Percentiles rank a stretch among this genome's conserved stretches.
phyloP scores from a whole-genome alignment of 768 basidiomycete genomes.

The Pleurotus platypus region DNA sequence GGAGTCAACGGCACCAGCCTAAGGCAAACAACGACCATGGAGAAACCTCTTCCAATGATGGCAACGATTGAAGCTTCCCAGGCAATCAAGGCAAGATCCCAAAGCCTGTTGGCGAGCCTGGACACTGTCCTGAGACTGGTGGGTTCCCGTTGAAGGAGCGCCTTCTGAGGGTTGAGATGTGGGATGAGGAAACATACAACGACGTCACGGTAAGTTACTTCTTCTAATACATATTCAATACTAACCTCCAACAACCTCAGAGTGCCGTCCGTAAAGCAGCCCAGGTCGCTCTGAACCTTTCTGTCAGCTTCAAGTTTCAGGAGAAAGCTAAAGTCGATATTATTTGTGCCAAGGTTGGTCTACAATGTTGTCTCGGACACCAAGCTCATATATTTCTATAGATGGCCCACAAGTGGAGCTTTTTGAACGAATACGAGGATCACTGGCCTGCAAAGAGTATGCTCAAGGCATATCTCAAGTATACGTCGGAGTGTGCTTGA shows the following conservation, averaged over 20 bases:
- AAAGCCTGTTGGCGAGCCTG: slow-evolving; percentile 7
- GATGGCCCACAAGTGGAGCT: neutral
- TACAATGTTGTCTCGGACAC: too few species aligned
- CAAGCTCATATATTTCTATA: neutral
- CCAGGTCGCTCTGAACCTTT: neutral
- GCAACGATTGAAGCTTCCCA: too few species aligned
- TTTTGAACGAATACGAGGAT: slow-evolving; percentile 1
- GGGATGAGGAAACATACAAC: neutral
- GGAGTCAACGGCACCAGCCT: neutral
- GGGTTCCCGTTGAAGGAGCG: neutral
- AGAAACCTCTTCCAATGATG: neutral
- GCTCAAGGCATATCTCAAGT: slow-evolving; percentile 2
- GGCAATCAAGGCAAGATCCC: neutral
- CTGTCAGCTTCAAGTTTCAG: neutral
- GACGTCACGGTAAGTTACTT: neutral
- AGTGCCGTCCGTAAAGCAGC: neutral
- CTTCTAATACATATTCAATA: neutral
- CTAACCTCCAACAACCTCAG: neutral
- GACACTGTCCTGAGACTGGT: neutral
- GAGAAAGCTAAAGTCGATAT: neutral
- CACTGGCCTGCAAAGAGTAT: slow-evolving; percentile 5
- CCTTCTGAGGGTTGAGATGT: neutral
- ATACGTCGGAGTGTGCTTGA: neutral
- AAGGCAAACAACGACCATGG: neutral
- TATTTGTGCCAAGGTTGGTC: neutral